A percentile compares a stretch with the other conserved stretches of the same genome.
Conservation (phyloP, 495 filamentous ascomycete species). For the Neurospora sp. region DNA sequence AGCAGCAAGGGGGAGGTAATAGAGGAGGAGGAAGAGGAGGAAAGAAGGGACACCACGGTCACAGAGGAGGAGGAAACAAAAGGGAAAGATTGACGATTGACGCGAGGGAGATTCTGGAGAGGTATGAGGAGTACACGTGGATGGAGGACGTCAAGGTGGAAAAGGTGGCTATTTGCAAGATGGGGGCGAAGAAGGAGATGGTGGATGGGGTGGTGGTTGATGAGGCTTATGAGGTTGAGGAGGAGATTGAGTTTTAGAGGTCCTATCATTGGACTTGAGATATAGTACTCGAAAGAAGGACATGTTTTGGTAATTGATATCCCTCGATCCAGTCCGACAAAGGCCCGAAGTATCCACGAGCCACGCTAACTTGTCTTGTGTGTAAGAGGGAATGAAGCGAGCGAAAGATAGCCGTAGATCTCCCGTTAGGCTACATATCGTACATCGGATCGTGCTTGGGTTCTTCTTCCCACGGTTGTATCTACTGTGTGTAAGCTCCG, state of each 20-base stretch:
- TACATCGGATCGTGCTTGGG: neutral
- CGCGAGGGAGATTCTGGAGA: slow-evolving; percentile 38
- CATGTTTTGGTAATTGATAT: neutral
- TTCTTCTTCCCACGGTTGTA: neutral
- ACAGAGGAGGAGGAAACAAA: slow-evolving; percentile 6
- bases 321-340: neutral
- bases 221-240: slow-evolving; percentile 42
- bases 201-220: slow-evolving; percentile 27
- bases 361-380: neutral
- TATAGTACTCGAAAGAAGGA: neutral
- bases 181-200: slow-evolving; percentile 57
- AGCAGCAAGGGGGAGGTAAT: neutral
- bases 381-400: neutral
- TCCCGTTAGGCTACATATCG: neutral
- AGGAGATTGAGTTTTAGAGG: slow-evolving; percentile 30
- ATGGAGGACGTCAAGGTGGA: slow-evolving; percentile 51
- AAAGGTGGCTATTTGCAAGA: slow-evolving; percentile 60
- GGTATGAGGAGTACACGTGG: slow-evolving; percentile 49
- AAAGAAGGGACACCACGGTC: slow-evolving; percentile 10
- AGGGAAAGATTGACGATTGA: slow-evolving; percentile 39
- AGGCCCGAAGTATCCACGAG: neutral
- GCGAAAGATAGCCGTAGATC: neutral
- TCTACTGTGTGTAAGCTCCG: neutral
- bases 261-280: neutral
- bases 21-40: slow-evolving; percentile 23